Evolutionary conservation across 2,329 filamentous ascomycete species (phyloP).

Genomic region (Podosphaera fusca): DNA sequence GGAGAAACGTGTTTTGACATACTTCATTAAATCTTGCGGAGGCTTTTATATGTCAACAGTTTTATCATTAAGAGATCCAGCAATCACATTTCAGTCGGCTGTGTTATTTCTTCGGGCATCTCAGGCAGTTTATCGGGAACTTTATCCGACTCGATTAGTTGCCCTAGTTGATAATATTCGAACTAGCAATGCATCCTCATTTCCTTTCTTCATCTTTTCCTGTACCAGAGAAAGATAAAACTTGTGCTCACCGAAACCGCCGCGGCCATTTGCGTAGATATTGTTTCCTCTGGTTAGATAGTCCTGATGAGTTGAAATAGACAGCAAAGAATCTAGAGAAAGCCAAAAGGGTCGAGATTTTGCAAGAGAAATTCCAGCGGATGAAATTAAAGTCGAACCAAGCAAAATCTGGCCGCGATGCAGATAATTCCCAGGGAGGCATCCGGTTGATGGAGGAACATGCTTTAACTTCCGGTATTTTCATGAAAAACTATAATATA

Average conservation of each 20-base stretch:
- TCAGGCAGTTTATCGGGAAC: not conserved
- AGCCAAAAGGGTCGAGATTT: not conserved
- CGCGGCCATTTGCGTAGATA: not conserved
- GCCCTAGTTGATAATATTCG: not conserved
- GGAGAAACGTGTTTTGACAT: not conserved
- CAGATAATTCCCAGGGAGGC: not conserved
- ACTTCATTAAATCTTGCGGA: not conserved
- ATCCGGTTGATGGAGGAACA: not conserved
- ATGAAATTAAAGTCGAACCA: not conserved
- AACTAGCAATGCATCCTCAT: not conserved
- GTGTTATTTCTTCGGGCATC: not conserved
- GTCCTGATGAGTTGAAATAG: not conserved
- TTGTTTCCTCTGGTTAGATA: not conserved
- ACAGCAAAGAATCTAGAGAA: not conserved
- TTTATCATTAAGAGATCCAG: not conserved
- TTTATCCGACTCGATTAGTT: not conserved
- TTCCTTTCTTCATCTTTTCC: no score
- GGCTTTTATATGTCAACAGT: not conserved
- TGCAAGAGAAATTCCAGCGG: not conserved
- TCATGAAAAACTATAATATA: not conserved
- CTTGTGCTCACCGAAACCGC: not conserved
- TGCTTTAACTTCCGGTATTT: not conserved
- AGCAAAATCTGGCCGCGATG: not conserved
- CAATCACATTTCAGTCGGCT: not conserved
- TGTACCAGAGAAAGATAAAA: not conserved